These are phyloP conservation scores for Blastobotrys serpentis DNA, from an alignment of 1,139 yeast species.

Conservation along the genomic window DNA sequence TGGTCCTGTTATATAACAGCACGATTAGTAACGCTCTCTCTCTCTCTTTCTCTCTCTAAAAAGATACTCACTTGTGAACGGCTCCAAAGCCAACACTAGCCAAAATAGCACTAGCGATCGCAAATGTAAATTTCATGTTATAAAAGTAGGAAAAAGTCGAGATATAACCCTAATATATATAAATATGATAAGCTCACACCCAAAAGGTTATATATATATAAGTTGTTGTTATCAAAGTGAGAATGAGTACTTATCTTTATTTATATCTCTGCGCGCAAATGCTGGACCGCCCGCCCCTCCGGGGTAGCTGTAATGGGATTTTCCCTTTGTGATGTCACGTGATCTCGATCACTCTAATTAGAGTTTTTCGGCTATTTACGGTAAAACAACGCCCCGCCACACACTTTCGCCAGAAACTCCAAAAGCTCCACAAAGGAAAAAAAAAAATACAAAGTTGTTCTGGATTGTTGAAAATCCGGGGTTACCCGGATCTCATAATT, in stretches of 20 bases:
- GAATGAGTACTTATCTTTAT: not conserved
- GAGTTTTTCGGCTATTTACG: constrained; percentile 3
- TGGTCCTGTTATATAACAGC: constrained; percentile 47
- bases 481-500: no score
- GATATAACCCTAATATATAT: not conserved
- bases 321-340: constrained; percentile 1
- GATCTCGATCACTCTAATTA: no score
- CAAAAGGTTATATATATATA: constrained; percentile 1
- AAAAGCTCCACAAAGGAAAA: not conserved
- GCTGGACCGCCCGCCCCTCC: not conserved
- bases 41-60: no score
- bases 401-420: no score
- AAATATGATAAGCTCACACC: no score
- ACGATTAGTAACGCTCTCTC: no score
- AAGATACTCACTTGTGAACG: constrained; percentile 35
- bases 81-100: constrained; percentile 51
- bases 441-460: no score
- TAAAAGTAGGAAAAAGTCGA: not conserved
- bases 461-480: no score
- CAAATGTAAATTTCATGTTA: constrained; percentile 27
- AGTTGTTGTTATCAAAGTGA: not conserved
- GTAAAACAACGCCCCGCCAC: not conserved
- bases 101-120: constrained; percentile 56
- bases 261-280: not conserved
- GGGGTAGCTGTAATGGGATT: no score